These are phyloP conservation scores for Medicago ruthenica DNA, from an alignment of 306 rosid species.

Conservation along the genomic window DNA sequence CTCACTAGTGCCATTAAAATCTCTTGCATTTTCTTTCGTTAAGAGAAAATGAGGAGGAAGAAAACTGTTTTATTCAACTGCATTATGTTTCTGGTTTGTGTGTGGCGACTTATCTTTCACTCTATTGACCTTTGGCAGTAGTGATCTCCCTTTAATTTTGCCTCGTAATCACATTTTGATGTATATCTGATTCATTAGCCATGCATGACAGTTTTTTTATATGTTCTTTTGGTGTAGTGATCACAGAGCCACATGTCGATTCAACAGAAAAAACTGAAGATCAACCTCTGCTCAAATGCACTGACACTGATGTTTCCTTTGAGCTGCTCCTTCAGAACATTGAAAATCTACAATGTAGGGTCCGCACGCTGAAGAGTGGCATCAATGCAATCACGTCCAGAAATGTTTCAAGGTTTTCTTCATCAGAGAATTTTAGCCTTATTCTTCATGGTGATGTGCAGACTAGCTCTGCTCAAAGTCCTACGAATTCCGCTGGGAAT, in stretches of 20 bases:
- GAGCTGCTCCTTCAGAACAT: conserved; percentile 79
- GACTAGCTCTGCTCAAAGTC: conserved; percentile 81
- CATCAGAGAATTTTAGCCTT: conserved; percentile 78
- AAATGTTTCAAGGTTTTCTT: conserved; percentile 71
- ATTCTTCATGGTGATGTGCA: conserved; percentile 68
- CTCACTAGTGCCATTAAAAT: conserved; percentile 22
- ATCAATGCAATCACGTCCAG: conserved; percentile 59
- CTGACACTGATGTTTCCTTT: conserved; percentile 56
- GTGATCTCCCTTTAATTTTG: conserved; percentile 20
- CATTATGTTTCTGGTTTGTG: conserved; percentile 33
- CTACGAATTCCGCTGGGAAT: conserved; percentile 67
- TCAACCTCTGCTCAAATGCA: conserved; percentile 55
- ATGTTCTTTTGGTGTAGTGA: conserved; percentile 48
- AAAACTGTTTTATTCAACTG: conserved; percentile 27
- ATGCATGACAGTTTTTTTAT: conserved; percentile 31
- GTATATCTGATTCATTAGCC: conserved; percentile 15
- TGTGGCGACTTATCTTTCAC: conserved; percentile 17
- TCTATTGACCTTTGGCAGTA: conserved; percentile 30
- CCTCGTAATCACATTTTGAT: conserved; percentile 41
- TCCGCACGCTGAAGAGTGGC: conserved; percentile 73
- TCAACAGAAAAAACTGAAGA: conserved; percentile 54
- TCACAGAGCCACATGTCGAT: conserved; percentile 53
- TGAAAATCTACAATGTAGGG: conserved; percentile 68
- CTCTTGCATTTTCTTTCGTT: conserved; percentile 20
- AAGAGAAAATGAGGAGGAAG: neutral